Evolutionary conservation across 2,329 filamentous ascomycete genomes (phyloP).

Genomic region (Coniochaeta ligniaria): DNA sequence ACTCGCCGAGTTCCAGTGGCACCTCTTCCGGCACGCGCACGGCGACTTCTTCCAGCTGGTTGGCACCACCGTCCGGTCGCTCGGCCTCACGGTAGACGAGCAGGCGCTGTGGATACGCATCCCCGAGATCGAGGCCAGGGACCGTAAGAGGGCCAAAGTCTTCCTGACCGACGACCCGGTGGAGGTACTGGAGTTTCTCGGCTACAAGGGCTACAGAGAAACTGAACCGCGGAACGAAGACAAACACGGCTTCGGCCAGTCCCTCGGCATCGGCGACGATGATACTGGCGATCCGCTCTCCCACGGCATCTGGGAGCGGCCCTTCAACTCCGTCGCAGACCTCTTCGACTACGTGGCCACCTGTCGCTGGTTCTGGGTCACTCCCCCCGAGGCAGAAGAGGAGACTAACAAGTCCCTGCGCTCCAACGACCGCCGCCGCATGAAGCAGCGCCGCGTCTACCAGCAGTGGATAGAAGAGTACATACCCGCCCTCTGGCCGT

Average conservation of each 20-base stretch:
- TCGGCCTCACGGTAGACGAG: slow-evolving; percentile 61
- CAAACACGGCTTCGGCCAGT: not conserved
- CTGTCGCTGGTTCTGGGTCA: slow-evolving; percentile 51
- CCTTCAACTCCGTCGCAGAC: slow-evolving; percentile 46
- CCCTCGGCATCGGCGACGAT: slow-evolving; percentile 7
- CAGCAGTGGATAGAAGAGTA: slow-evolving; percentile 56
- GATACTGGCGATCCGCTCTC: slow-evolving; percentile 6
- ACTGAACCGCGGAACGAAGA: not conserved
- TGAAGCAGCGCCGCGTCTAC: slow-evolving; percentile 49
- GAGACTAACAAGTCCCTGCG: slow-evolving; percentile 5
- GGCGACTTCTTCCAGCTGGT: slow-evolving; percentile 64
- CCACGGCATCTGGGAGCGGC: slow-evolving; percentile 36
- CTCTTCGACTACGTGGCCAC: slow-evolving; percentile 55
- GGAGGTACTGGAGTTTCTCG: slow-evolving; percentile 55
- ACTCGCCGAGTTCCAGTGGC: slow-evolving; percentile 47
- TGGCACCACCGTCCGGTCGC: slow-evolving; percentile 53
- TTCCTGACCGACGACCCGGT: slow-evolving; percentile 51
- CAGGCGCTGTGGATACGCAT: slow-evolving; percentile 58
- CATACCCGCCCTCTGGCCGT: slow-evolving; percentile 31
- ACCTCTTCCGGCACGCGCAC: slow-evolving; percentile 61
- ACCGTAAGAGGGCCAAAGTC: slow-evolving; percentile 51
- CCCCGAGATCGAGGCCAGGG: slow-evolving; percentile 54
- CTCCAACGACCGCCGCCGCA: slow-evolving; percentile 48
- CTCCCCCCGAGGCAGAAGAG: slow-evolving; percentile 10
- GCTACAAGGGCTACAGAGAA: slow-evolving; percentile 38